Conservation (phyloP, 2,329 filamentous ascomycete species). For the Fusarium odoratissimum region DNA sequence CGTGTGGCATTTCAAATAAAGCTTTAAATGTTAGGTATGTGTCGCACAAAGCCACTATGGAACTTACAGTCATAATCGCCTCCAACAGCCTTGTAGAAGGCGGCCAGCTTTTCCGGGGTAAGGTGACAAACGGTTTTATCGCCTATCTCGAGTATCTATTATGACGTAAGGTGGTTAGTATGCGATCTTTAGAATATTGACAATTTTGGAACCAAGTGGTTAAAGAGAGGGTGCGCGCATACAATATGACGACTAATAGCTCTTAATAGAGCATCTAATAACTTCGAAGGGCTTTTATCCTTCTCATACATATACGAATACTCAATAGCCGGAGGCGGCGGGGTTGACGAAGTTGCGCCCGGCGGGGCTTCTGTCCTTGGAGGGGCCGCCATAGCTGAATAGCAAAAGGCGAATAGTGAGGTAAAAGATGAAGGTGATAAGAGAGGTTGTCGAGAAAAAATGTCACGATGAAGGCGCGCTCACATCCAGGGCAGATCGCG, state of each 20-base stretch:
- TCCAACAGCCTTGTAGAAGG: conserved; percentile 80
- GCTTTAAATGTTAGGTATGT: conserved; percentile 53
- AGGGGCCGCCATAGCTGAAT: conserved; percentile 42
- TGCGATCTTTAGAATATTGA: background rate
- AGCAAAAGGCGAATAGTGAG: background rate
- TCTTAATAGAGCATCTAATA: conserved; percentile 75
- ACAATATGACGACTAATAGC: conserved; percentile 79
- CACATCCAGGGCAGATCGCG: conserved; percentile 38
- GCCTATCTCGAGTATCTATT: conserved; percentile 67
- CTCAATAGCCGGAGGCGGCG: conserved; percentile 47
- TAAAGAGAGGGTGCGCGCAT: conserved; percentile 50
- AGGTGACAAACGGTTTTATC: conserved; percentile 65
- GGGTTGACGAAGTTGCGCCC: conserved; percentile 36
- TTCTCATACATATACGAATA: conserved; percentile 77
- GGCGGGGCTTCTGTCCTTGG: conserved; percentile 40
- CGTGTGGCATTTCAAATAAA: conserved; percentile 80
- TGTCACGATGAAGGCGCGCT: conserved; percentile 17
- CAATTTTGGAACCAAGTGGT: background rate
- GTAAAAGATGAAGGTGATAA: conserved; percentile 1
- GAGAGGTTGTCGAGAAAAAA: background rate
- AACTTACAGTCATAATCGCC: conserved; percentile 76
- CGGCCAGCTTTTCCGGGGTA: conserved; percentile 77
- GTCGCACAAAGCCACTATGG: background rate
- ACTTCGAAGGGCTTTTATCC: conserved; percentile 74
- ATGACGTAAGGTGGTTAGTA: conserved; percentile 29